Evolutionary conservation across 2,329 filamentous ascomycete genomes (phyloP).

Genomic region (Talaromyces piceae): DNA sequence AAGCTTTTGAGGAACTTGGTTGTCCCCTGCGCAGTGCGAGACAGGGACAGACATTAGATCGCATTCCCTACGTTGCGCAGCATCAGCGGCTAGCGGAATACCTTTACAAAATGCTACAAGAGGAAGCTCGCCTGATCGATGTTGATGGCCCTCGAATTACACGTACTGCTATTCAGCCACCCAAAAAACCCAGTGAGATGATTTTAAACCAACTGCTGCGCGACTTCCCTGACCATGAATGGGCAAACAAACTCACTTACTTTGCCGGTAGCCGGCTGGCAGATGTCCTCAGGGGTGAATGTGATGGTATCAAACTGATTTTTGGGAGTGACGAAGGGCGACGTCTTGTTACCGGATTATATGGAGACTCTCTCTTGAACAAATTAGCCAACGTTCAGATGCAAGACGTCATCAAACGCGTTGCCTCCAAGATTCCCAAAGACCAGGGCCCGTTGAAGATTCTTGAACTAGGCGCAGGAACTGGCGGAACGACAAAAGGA

Average conservation of each 20-base stretch:
- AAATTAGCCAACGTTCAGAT: constrained; percentile 22
- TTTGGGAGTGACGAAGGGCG: constrained; percentile 27
- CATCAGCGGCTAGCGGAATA: constrained; percentile 21
- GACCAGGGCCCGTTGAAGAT: constrained; percentile 26
- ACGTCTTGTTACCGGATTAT: constrained; percentile 29
- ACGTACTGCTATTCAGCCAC: constrained; percentile 19
- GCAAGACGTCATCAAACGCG: constrained; percentile 4
- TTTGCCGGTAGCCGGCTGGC: constrained; percentile 30
- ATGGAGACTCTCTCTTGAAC: constrained; percentile 20
- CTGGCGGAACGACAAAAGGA: constrained; percentile 34
- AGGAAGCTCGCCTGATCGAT: constrained; percentile 23
- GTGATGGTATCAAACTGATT: constrained; percentile 32
- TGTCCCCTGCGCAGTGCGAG: constrained; percentile 13
- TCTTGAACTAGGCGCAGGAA: constrained; percentile 41
- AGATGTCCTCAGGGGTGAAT: constrained; percentile 29
- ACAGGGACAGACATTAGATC: constrained; percentile 15
- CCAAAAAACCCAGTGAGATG: constrained; percentile 12
- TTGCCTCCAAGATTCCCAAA: constrained; percentile 3
- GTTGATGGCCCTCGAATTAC: constrained; percentile 18
- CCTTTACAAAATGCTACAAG: constrained; percentile 24
- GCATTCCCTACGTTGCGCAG: constrained; percentile 17
- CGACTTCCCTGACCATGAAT: constrained; percentile 25
- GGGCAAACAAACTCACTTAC: constrained; percentile 25
- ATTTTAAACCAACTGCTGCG: constrained; percentile 21
- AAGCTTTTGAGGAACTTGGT: constrained; percentile 28